Percentiles rank a stretch among this genome's conserved stretches.
These are phyloP conservation scores for Acanthamoeba royreba DNA, from an alignment of 208 protist genomes.

Conservation along the genomic window DNA sequence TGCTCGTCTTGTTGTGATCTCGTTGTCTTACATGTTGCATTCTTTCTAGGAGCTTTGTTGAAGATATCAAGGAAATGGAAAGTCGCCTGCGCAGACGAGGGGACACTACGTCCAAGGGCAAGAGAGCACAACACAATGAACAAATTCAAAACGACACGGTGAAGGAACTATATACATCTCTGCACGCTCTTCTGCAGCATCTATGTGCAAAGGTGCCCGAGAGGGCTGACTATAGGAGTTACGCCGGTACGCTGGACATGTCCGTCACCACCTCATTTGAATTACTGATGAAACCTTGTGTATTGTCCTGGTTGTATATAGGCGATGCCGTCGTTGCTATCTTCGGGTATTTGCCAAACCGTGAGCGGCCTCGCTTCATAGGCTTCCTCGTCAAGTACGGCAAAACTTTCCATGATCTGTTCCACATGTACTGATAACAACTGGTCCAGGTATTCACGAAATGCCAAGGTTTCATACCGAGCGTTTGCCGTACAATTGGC, in stretches of 20 bases:
- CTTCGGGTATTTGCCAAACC: slow-evolving; percentile 8
- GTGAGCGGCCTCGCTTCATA: slow-evolving; percentile 34
- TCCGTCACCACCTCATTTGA: neutral
- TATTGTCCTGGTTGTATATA: neutral
- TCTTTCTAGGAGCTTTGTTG: neutral
- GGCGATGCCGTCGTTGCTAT: neutral
- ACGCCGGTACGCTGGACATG: neutral
- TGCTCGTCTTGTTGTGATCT: too few relatives aligned
- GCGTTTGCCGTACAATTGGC: slow-evolving; percentile 39
- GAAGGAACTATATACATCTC: neutral
- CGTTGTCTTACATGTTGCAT: too few relatives aligned
- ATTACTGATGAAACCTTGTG: too few relatives aligned
- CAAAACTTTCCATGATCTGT: neutral
- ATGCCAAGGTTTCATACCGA: slow-evolving; percentile 30
- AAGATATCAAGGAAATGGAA: slow-evolving; percentile 13
- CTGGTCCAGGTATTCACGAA: neutral
- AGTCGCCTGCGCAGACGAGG: neutral
- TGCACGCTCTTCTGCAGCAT: slow-evolving; percentile 35
- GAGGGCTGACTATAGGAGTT: neutral
- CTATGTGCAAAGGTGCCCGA: slow-evolving; percentile 30
- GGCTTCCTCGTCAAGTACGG: neutral
- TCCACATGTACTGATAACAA: neutral
- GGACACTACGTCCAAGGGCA: neutral
- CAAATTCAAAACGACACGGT: neutral
- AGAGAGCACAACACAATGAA: neutral